These are phyloP conservation scores for Phytopythium aichiense DNA, from an alignment of 352 stramenopile genomes.

Conservation along the genomic window DNA sequence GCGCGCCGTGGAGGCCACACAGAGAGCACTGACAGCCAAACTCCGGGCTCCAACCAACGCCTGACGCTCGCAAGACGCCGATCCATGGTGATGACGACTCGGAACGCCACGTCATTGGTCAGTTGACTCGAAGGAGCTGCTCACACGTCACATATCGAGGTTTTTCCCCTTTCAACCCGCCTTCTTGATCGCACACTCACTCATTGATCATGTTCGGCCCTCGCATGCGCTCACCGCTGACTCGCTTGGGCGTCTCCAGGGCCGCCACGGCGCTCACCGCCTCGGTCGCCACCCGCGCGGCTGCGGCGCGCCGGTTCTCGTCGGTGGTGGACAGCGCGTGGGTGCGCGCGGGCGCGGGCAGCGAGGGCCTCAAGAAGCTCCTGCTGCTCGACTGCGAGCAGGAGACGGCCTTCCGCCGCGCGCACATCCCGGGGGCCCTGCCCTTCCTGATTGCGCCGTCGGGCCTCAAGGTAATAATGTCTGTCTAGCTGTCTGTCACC, in stretches of 20 bases:
- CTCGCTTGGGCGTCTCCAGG: not conserved
- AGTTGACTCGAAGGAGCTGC: not conserved
- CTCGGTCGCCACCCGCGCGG: not conserved
- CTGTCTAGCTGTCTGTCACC: no score
- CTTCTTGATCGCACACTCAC: conserved; percentile 34
- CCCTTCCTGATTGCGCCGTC: conserved; percentile 41
- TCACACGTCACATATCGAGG: conserved; percentile 26
- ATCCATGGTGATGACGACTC: not conserved
- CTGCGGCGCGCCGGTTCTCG: conserved; percentile 15
- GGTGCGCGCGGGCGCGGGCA: conserved; percentile 16
- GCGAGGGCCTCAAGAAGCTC: conserved; percentile 16
- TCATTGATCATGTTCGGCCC: not conserved
- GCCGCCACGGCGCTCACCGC: not conserved
- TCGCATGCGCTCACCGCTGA: conserved; percentile 1
- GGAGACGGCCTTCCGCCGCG: conserved; percentile 39
- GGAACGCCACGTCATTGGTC: not conserved
- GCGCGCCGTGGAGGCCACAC: conserved; percentile 46
- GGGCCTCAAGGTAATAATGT: conserved; percentile 35
- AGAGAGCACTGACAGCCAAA: conserved; percentile 49
- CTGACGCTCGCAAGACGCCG: not conserved
- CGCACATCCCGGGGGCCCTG: conserved; percentile 42
- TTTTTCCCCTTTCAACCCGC: conserved; percentile 23
- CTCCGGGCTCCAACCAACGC: conserved; percentile 16
- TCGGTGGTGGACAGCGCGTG: conserved; percentile 39
- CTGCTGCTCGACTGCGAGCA: conserved; percentile 63